Evolutionary conservation across 1,139 yeast genomes (phyloP), one percentile per base, ranked within the genome.

Genomic region (Debaryomycetaceae sp.): DNA sequence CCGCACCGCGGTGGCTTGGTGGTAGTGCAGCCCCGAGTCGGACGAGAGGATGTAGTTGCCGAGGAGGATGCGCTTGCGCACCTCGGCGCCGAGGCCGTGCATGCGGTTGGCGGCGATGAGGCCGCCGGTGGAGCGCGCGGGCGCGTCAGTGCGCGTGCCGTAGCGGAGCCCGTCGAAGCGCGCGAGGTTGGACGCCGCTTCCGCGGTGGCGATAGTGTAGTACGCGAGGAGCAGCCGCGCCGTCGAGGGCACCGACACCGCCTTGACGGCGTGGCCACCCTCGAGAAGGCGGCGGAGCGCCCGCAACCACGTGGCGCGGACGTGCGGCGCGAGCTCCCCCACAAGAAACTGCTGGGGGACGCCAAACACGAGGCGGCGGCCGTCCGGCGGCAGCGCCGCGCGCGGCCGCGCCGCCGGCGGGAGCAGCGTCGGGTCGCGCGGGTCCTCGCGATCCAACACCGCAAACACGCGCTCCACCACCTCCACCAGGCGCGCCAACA

Each of bases 91-190:
- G 47, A 93, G 81, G 0, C 82, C 82, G 3, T 49, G 44, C 0
- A 75, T 48, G 39, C 97, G 65, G 3, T 93, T 83, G 5, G 66
- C 61, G 1, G 72, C 68, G 38, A 78, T 81, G 7, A 65, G 49
- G 8, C 8, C 10, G 7, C 12, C 6, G 9, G 22, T 25, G 22
- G 23, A 10, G 21, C 58, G 59, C 13, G 52, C 52, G 2, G 48
- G 46, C 2, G 38, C 27, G 1, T 31, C 39, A 3, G 20, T 28
- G 4, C 40, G 34, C 30, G 54, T 57, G 1, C 97, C 97, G 48
- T 83, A 93, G 31, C 96, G 64, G 16, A 89, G 63, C 2, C 98
- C 98, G 55, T 91, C 98, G 47, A 74, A 93, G 22, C 96, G 65
- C 2, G 96, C 75, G 29, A 93, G 66, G 50, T 93, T 91, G 0